phyloP scores from a whole-genome alignment of 2,329 filamentous ascomycete genomes.

The Colletotrichum noveboracense region DNA sequence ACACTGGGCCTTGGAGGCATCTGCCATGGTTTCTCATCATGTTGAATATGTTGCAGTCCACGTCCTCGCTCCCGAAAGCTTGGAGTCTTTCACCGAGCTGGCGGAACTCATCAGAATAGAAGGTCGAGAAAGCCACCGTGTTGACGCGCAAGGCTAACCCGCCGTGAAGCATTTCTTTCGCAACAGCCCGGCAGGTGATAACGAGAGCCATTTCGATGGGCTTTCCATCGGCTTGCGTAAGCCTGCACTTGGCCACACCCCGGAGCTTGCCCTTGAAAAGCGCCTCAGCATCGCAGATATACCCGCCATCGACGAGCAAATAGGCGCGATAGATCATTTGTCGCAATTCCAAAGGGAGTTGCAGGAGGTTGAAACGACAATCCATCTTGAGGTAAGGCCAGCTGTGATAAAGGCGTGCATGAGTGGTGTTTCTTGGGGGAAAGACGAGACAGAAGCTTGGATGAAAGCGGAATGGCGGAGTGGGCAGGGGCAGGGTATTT shows the following conservation, averaged over 20 bases:
- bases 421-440: too few species aligned
- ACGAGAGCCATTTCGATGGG: background rate
- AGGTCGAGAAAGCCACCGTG: background rate
- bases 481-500: too few species aligned
- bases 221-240: background rate
- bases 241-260: fast-evolving
- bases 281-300: background rate
- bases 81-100: too few species aligned
- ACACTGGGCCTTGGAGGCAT: background rate
- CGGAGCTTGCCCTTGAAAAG: background rate
- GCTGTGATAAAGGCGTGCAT: too few species aligned
- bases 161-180: background rate
- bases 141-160: background rate
- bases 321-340: background rate
- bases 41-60: too few species aligned
- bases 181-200: background rate
- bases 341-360: background rate
- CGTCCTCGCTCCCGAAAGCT: too few species aligned
- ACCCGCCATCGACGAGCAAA: background rate
- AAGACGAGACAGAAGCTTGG: too few species aligned
- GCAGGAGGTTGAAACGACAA: too few species aligned
- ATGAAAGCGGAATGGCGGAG: too few species aligned
- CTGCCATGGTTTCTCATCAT: background rate
- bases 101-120: background rate
- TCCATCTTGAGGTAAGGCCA: too few species aligned